Conservation (phyloP, 2,329 filamentous ascomycete genomes). For the Tolypocladium sp. region DNA sequence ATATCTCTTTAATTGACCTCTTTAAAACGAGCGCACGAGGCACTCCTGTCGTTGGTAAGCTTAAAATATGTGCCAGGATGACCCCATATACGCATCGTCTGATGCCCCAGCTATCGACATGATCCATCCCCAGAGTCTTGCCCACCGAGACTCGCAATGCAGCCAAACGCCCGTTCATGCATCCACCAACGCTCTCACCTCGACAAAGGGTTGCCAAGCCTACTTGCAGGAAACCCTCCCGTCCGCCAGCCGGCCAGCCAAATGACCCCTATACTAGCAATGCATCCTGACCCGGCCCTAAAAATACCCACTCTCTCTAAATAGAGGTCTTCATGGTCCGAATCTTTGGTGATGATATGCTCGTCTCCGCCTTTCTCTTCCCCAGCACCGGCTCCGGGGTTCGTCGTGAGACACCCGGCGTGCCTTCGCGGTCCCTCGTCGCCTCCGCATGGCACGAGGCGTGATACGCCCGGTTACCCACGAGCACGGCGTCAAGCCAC, state of each 20-base stretch:
- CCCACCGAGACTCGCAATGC: not conserved
- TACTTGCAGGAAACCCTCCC: not conserved
- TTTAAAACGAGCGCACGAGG: not conserved
- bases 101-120: not conserved
- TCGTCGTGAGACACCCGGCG: slow-evolving; percentile 30
- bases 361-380: slow-evolving; percentile 66
- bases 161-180: not conserved
- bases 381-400: slow-evolving; percentile 60
- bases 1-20: too few relatives aligned
- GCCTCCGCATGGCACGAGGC: slow-evolving; percentile 83
- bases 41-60: not conserved
- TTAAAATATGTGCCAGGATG: not conserved
- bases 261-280: not conserved
- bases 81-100: not conserved
- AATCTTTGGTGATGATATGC: slow-evolving; percentile 27
- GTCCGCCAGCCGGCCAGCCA: not conserved
- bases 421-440: slow-evolving; percentile 50
- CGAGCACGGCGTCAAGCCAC: slow-evolving; percentile 79
- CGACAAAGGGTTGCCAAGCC: not conserved
- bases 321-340: slow-evolving; percentile 25
- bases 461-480: slow-evolving; percentile 77
- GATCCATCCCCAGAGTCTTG: not conserved
- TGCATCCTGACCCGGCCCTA: not conserved
- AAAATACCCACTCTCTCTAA: slow-evolving; percentile 5
- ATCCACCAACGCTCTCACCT: not conserved